Conservation (phyloP, 305 asterid species). For the Ajuga reptans region DNA sequence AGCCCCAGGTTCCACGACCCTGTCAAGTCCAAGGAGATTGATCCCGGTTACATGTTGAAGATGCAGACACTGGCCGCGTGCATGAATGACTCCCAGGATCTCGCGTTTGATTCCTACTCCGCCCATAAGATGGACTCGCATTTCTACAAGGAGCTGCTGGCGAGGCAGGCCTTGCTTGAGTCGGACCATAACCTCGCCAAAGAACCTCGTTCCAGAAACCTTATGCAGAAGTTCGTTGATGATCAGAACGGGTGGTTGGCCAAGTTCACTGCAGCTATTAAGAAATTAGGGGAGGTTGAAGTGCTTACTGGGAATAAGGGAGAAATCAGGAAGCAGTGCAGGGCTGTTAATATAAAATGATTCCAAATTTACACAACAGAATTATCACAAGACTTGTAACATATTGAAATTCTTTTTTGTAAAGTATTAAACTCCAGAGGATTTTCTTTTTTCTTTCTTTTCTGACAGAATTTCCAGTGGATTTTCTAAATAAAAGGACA, state of each 20-base stretch:
- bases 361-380: neutral
- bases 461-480: neutral
- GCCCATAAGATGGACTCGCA: constrained; percentile 46
- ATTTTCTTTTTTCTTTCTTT: neutral
- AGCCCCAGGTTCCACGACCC: constrained; percentile 25
- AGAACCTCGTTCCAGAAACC: constrained; percentile 23
- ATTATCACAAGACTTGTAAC: neutral
- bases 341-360: constrained; percentile 30
- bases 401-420: neutral
- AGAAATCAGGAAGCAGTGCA: constrained; percentile 53
- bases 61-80: constrained; percentile 33
- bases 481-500: neutral
- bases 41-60: constrained; percentile 28
- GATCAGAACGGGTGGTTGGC: constrained; percentile 44
- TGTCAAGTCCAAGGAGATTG: constrained; percentile 33
- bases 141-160: constrained; percentile 39
- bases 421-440: neutral
- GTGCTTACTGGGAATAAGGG: constrained; percentile 52
- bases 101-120: constrained; percentile 44
- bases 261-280: constrained; percentile 32
- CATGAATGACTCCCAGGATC: constrained; percentile 12
- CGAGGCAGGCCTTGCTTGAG: constrained; percentile 42
- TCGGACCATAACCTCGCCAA: constrained; percentile 42
- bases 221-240: constrained; percentile 32
- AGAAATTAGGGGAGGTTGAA: constrained; percentile 33